Base-by-base conservation (phyloP, 192 early-diverging fungal genomes). In the Coemansia sp. region DNA sequence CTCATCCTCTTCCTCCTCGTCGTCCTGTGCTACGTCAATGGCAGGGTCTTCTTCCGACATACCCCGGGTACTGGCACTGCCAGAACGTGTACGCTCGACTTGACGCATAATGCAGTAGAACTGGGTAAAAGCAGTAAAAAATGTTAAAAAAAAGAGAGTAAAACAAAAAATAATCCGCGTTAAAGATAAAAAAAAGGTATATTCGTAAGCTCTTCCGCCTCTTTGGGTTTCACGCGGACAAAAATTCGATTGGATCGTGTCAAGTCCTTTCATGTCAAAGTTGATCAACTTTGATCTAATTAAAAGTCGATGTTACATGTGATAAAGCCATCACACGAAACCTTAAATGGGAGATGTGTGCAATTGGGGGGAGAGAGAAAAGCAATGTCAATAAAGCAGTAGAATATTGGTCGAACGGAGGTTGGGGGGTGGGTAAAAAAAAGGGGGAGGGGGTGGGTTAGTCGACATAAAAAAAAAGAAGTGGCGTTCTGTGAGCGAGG, bases 21-120 rank as follows among this genome's bases (percentile, higher is more conserved):
- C 55, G 37, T 62, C 55, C 38, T 69, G 64, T 17, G 61, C 39
- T 33, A 46, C 58, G 39, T 67, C 63, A 64, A 58, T 73, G n/a
- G 17, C 33, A 6, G 67, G 28, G 19, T 17, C 44, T 43, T 50
- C 52, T 14, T 68, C 69, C 28, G 58, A 55, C 43, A 46, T 28
- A 9, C 58, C 58, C n/a, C 57, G 57, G 33, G 23, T 57, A 9
- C 53, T 57, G 53, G 53, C 53, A 17, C 53, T 57, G 26, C 53
- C 53, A 19, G 53, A 57, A 28, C 53, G 23, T 19, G 33, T 59
- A 21, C 35, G 37, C 8, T 59, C 62, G 62, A 38, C 40, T 46
- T 63, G 46, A 23, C 42, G 62, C 62, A 63, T 63, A 32, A 16
- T 37, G 59, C 59, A 55, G 52, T 55, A 55, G 52, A 28, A 23